Base-by-base conservation (phyloP, 768 basidiomycete species). In the Lentinula sp. region DNA sequence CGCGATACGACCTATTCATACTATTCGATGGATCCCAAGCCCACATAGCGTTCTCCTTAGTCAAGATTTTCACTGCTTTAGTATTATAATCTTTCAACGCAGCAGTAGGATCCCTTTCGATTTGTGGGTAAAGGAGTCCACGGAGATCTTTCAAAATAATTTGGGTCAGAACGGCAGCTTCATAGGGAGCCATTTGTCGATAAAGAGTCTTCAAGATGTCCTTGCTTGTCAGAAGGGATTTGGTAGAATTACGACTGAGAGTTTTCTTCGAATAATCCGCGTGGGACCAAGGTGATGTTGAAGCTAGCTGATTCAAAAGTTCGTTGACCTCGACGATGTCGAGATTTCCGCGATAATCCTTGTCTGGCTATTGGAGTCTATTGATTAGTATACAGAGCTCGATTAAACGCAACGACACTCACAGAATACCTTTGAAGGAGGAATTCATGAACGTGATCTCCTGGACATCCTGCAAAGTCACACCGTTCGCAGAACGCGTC, bases 141-240 rank as follows among this genome's bases (percentile, higher is more conserved):
- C 87, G 82, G 0, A 98, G 74, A 70, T 98, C 95, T 64, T 90
- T 90, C 39, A 96, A 81, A 61, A 98, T 90, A 64, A 96, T 87
- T 67, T 98, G 95, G 0, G 90, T 88, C 52, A 95, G 75, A 63
- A 87, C 81, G 0, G 84, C 77, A 2, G 88, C 81, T 43, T 91
- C 88, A 10, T 73, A 71, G 0, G 92, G 85, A 1, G 85, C 76
- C 9, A 93, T 73, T 2, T 76, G 71, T 43, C 78, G 76, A 64
- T 85, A 94, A 3, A 95, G 77, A 15, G 74, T 70, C 20, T 46
- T 54, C 51, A 61, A 37, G 33, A 56, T 61, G n/a, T 53, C 42
- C 33, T 49, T 36, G 18, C 59, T n/a, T 28, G 49, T 43, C 33
- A 23, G 18, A 16, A 39, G 49, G 10, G 36, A 32, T 53, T 53